A percentile compares a stretch with the other conserved stretches of the same genome.
Evolutionary conservation across 768 basidiomycete genomes (phyloP).

Genomic region (Lactarius hengduanensis): DNA sequence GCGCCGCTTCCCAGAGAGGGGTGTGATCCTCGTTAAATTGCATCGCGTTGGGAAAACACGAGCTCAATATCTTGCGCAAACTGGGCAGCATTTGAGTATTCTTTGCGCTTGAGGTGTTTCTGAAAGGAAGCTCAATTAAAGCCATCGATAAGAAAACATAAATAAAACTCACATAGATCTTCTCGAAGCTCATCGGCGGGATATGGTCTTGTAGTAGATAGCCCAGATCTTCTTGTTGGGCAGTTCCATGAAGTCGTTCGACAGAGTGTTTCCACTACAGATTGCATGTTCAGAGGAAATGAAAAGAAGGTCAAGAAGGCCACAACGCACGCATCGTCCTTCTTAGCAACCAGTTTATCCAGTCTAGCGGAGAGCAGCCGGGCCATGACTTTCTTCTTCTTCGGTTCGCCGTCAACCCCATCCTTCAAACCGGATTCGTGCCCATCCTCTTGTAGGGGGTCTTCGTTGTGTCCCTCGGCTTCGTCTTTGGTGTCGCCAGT

Average conservation of each 20-base stretch:
- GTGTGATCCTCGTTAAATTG: constrained; percentile 87
- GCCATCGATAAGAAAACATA: constrained; percentile 15
- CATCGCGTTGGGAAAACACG: constrained; percentile 84
- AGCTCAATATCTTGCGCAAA: constrained; percentile 88
- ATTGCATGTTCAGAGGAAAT: background rate
- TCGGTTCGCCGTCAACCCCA: constrained; percentile 46
- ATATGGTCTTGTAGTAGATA: constrained; percentile 75
- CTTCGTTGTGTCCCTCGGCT: constrained; percentile 37
- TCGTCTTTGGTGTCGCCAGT: constrained; percentile 45
- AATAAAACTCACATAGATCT: constrained; percentile 61
- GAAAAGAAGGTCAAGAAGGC: constrained; percentile 11
- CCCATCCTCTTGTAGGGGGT: constrained; percentile 34
- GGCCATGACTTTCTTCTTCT: constrained; percentile 57
- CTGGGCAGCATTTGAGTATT: constrained; percentile 62
- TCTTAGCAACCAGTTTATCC: constrained; percentile 70
- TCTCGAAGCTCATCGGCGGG: constrained; percentile 73
- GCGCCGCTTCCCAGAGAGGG: constrained; percentile 77
- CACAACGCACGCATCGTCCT: constrained; percentile 62
- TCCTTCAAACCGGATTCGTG: constrained; percentile 43
- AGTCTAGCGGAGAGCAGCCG: constrained; percentile 66
- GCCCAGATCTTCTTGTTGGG: constrained; percentile 80
- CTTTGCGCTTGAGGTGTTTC: constrained; percentile 80
- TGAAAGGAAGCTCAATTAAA: constrained; percentile 35
- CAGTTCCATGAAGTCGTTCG: constrained; percentile 79
- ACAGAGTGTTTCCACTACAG: constrained; percentile 62